Evolutionary conservation across 1,284 basidiomycete species (phyloP).

Genomic region (Malassezia furfur): DNA sequence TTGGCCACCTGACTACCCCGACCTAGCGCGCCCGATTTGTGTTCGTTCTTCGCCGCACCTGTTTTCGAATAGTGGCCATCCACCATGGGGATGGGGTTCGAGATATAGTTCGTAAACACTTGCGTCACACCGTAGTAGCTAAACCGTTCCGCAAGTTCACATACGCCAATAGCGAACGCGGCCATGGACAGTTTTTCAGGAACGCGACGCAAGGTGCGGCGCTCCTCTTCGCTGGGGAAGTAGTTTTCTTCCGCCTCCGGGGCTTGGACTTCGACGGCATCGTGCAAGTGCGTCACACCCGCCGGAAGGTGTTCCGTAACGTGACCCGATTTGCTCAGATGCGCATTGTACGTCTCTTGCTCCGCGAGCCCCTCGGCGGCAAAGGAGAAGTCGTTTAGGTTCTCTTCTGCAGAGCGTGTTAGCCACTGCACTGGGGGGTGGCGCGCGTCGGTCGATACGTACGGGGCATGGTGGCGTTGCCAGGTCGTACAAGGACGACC

Average conservation of each 20-base stretch:
- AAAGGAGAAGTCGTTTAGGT: not conserved
- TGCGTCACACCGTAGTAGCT: constrained; percentile 41
- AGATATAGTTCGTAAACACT: constrained; percentile 42
- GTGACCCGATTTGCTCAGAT: not conserved
- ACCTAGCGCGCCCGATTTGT: constrained; percentile 33
- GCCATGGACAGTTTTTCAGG: constrained; percentile 37
- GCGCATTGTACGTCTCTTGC: constrained; percentile 1
- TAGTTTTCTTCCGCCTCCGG: not conserved
- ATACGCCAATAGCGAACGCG: constrained; percentile 39
- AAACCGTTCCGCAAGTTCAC: constrained; percentile 46
- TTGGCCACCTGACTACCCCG: constrained; percentile 40
- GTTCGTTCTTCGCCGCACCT: constrained; percentile 20
- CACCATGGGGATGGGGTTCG: constrained; percentile 28
- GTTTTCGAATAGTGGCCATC: constrained; percentile 16
- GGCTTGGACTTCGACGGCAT: not conserved
- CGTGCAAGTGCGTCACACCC: not conserved
- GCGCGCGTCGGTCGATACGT: not conserved
- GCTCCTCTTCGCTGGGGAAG: constrained; percentile 36
- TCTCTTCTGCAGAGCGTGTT: not conserved
- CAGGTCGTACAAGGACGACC: too few species aligned
- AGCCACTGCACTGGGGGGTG: not conserved
- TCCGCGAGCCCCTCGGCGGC: not conserved
- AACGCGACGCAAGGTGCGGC: constrained; percentile 31
- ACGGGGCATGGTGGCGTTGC: not conserved
- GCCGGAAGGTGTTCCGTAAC: not conserved